Percentiles rank a stretch among this genome's conserved stretches.
Evolutionary conservation across 2,329 filamentous ascomycete genomes (phyloP).

Genomic region (Raffaelea arxii): DNA sequence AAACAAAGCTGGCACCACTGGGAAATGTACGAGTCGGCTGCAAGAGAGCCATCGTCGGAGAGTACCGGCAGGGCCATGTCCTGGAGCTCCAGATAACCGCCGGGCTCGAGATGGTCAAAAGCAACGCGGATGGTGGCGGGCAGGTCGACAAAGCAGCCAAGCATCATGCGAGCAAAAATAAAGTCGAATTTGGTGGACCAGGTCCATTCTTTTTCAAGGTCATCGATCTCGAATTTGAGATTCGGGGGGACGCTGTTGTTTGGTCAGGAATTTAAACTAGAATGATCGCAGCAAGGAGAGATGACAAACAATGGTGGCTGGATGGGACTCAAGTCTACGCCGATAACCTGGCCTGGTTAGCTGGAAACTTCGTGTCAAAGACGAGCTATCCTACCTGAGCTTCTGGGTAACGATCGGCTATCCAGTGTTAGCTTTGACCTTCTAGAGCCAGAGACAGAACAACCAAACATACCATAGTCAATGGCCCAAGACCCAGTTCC

Average conservation of each 20-base stretch:
- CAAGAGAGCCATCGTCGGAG: conserved; percentile 14
- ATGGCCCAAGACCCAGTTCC: conserved; percentile 15
- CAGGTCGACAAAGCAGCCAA: conserved; percentile 13
- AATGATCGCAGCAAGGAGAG: background rate
- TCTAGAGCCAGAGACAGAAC: background rate
- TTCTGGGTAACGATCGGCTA: conserved; percentile 13
- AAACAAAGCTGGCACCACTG: conserved; percentile 3
- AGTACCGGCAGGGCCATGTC: conserved; percentile 12
- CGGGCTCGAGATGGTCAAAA: conserved; percentile 13
- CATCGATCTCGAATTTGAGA: background rate
- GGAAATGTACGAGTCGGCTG: conserved; percentile 5
- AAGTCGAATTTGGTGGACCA: conserved; percentile 7
- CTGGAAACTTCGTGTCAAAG: too few species aligned
- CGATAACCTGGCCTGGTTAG: too few species aligned
- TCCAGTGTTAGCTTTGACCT: too few species aligned
- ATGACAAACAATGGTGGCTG: conserved; percentile 8
- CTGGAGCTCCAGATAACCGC: conserved; percentile 15
- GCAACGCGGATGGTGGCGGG: conserved; percentile 3
- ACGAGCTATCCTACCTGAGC: too few species aligned
- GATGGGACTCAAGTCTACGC: conserved; percentile 10
- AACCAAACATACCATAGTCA: conserved; percentile 12
- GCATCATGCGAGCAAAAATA: conserved; percentile 13
- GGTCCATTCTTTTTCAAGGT: background rate
- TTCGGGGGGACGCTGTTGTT: background rate
- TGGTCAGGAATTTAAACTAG: too few species aligned